phyloP scores from a whole-genome alignment of 345 rosid genomes.

The Sisymbrium altissimum region DNA sequence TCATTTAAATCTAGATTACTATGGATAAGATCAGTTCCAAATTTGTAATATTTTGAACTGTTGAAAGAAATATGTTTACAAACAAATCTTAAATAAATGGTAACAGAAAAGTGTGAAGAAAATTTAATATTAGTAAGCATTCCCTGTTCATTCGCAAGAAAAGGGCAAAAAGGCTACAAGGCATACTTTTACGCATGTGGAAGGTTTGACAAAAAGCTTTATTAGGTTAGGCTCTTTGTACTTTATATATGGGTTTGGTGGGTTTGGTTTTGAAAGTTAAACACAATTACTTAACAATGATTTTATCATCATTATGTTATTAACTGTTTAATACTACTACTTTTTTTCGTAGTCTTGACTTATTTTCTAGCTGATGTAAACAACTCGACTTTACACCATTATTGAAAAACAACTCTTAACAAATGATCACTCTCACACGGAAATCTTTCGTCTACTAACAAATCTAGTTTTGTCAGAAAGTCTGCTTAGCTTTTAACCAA shows the following conservation, averaged over 20 bases:
- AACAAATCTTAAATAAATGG: background rate
- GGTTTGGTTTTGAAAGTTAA: constrained; percentile 49
- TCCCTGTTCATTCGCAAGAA: constrained; percentile 4
- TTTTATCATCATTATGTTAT: constrained; percentile 25
- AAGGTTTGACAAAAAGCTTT: constrained; percentile 50
- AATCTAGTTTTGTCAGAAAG: constrained; percentile 14
- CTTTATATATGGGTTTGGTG: constrained; percentile 43
- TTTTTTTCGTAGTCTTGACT: constrained; percentile 9
- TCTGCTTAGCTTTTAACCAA: constrained; percentile 10
- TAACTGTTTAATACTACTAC: background rate
- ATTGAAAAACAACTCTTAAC: constrained; percentile 16
- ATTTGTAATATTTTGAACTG: background rate
- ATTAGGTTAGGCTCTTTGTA: constrained; percentile 37
- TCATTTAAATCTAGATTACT: too few relatives aligned
- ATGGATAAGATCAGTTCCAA: too few relatives aligned
- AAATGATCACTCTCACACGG: constrained; percentile 42
- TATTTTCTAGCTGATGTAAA: constrained; percentile 14
- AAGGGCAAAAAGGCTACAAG: constrained; percentile 19
- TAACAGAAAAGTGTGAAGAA: constrained; percentile 1
- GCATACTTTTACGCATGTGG: constrained; percentile 60
- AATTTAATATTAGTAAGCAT: background rate
- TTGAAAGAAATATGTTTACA: background rate
- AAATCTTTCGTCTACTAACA: constrained; percentile 46
- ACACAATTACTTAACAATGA: constrained; percentile 27
- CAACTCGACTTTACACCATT: constrained; percentile 17